Conservation (phyloP, 345 rosid genomes). For the Diplotaxis tenuifolia region DNA sequence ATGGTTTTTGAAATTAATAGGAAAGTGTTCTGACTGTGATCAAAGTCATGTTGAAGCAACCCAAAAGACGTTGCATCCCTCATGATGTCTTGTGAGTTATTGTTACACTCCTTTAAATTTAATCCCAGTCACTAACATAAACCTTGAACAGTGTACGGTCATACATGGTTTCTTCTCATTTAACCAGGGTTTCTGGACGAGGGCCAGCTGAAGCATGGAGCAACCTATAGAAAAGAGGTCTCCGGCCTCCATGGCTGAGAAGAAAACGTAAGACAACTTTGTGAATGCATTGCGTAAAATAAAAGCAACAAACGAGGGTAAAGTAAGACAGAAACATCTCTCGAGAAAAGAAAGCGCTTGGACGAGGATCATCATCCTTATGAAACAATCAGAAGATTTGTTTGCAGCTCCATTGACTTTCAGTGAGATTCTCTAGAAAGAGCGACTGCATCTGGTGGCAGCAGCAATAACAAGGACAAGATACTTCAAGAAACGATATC, state of each 20-base stretch:
- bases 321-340: slow-evolving; percentile 38
- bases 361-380: slow-evolving; percentile 39
- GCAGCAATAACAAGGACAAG: no score
- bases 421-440: slow-evolving; percentile 77
- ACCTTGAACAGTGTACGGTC: no score
- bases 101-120: no score
- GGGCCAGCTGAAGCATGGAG: no score
- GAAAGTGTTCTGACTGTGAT: slow-evolving; percentile 72
- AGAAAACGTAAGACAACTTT: slow-evolving; percentile 51
- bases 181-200: no score
- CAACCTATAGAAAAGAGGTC: slow-evolving; percentile 35
- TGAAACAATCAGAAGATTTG: slow-evolving; percentile 47
- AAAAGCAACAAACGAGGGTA: slow-evolving; percentile 44
- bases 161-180: no score
- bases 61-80: slow-evolving; percentile 78
- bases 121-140: no score
- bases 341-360: slow-evolving; percentile 49
- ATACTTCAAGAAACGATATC: no score
- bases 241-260: slow-evolving; percentile 44
- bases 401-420: slow-evolving; percentile 86
- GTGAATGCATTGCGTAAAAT: slow-evolving; percentile 61
- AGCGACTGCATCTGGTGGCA: slow-evolving; percentile 41
- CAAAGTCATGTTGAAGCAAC: slow-evolving; percentile 68
- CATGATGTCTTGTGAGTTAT: slow-evolving; percentile 55
- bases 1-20: slow-evolving; percentile 28